Conservation (phyloP, 2,329 filamentous ascomycete species). For the Emmonsia crescens region DNA sequence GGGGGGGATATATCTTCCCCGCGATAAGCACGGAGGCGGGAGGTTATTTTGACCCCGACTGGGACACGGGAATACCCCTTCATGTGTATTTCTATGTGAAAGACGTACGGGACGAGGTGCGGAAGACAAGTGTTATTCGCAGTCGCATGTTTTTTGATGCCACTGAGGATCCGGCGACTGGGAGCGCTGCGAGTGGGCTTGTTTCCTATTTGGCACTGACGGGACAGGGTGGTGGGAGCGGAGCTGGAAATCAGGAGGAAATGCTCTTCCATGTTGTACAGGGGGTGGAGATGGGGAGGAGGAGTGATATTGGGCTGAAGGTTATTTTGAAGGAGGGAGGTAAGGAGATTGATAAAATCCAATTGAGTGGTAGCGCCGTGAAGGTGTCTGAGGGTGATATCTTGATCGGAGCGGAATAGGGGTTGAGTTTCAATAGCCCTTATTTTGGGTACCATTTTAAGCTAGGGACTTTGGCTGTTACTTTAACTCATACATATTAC, state of each 20-base stretch:
- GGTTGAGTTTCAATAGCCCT: not conserved
- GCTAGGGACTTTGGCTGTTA: too few relatives aligned
- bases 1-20: constrained; percentile 12
- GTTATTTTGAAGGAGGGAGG: constrained; percentile 29
- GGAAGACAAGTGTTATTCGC: constrained; percentile 18
- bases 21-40: constrained; percentile 13
- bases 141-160: constrained; percentile 22
- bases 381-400: constrained; percentile 13
- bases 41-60: constrained; percentile 17
- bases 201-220: constrained; percentile 34
- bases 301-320: constrained; percentile 38
- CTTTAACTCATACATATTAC: not conserved
- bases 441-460: not conserved
- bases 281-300: constrained; percentile 16
- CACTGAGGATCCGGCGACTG: constrained; percentile 42
- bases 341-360: constrained; percentile 10
- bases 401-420: not conserved
- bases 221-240: constrained; percentile 22
- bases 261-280: constrained; percentile 37
- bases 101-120: constrained; percentile 14
- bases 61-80: constrained; percentile 17
- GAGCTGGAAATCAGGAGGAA: constrained; percentile 40
- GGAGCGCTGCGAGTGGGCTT: constrained; percentile 39
- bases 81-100: constrained; percentile 23
- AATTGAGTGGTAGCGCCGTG: constrained; percentile 13